Evolutionary conservation across 1,139 yeast genomes (phyloP).

Genomic region (Sugiyamaella neomexicana): DNA sequence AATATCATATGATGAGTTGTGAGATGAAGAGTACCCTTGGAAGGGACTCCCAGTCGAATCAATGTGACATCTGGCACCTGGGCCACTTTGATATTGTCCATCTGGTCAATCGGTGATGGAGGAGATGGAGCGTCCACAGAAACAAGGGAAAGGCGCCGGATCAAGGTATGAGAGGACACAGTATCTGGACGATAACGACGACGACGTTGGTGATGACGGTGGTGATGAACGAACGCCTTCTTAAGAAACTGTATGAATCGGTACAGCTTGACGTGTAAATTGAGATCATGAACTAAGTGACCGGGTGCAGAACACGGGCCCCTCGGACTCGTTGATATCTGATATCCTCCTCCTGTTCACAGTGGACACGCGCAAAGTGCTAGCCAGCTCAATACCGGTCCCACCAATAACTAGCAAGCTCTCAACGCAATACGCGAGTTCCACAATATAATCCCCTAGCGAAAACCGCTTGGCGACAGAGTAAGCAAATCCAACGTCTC

Average conservation of each 20-base stretch:
- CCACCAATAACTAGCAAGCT: too few species aligned
- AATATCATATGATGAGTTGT: conserved; percentile 89
- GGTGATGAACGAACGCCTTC: background rate
- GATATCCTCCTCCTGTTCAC: too few species aligned
- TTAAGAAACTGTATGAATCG: background rate
- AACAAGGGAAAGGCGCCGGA: background rate
- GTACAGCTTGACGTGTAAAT: background rate
- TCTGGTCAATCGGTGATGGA: conserved; percentile 28
- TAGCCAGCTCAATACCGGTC: too few species aligned
- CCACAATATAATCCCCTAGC: too few species aligned
- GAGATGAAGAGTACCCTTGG: conserved; percentile 69
- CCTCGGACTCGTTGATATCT: too few species aligned
- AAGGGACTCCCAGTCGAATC: conserved; percentile 65
- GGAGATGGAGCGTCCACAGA: conserved; percentile 1
- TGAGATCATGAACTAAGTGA: too few species aligned
- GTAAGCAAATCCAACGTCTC: too few species aligned
- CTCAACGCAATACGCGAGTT: too few species aligned
- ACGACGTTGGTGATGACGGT: background rate
- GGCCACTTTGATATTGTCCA: conserved; percentile 61
- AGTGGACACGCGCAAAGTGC: too few species aligned
- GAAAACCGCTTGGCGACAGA: too few species aligned
- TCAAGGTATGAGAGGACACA: background rate
- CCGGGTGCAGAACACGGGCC: too few species aligned
- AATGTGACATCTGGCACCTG: conserved; percentile 64
- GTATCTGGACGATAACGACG: background rate